Evolutionary conservation across 805 yeast genomes (phyloP).

Genomic region (Priceomyces medius): DNA sequence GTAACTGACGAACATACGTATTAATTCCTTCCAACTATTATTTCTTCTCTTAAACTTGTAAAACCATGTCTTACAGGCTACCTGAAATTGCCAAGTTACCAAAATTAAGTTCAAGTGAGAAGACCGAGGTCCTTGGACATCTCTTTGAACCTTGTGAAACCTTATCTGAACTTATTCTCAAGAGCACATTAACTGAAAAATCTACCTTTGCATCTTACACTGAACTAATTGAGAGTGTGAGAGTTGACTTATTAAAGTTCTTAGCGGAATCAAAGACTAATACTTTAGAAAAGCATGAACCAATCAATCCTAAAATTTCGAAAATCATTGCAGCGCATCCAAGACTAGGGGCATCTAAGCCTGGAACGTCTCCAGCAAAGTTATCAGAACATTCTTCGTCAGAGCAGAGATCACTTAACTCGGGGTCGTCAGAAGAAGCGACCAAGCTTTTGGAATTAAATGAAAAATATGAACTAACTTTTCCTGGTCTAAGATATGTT

Average conservation of each 20-base stretch:
- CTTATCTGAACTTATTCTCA: slow-evolving; percentile 29
- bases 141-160: slow-evolving; percentile 67
- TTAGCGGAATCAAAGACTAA: slow-evolving; percentile 23
- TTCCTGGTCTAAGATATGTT: slow-evolving; percentile 75
- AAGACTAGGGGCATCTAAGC: slow-evolving; percentile 66
- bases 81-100: slow-evolving; percentile 29
- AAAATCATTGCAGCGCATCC: slow-evolving; percentile 90
- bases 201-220: slow-evolving; percentile 18
- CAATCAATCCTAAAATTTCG: slow-evolving; percentile 26
- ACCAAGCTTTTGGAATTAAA: slow-evolving; percentile 53
- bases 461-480: slow-evolving; percentile 56
- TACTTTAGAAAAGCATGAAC: slow-evolving; percentile 12
- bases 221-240: slow-evolving; percentile 46
- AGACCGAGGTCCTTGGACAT: slow-evolving; percentile 46
- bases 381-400: slow-evolving; percentile 63
- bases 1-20: too few relatives aligned
- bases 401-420: slow-evolving; percentile 68
- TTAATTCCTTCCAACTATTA: too few relatives aligned
- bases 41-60: too few relatives aligned
- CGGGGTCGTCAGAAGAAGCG: slow-evolving; percentile 49
- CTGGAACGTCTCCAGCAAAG: slow-evolving; percentile 29
- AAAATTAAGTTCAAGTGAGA: slow-evolving; percentile 19
- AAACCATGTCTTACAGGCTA: slow-evolving; percentile 13
- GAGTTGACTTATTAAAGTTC: slow-evolving; percentile 36
- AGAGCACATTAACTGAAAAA: slow-evolving; percentile 23